These are phyloP conservation scores for Arabis hirsuta DNA, from an alignment of 345 rosid genomes.

Conservation along the genomic window DNA sequence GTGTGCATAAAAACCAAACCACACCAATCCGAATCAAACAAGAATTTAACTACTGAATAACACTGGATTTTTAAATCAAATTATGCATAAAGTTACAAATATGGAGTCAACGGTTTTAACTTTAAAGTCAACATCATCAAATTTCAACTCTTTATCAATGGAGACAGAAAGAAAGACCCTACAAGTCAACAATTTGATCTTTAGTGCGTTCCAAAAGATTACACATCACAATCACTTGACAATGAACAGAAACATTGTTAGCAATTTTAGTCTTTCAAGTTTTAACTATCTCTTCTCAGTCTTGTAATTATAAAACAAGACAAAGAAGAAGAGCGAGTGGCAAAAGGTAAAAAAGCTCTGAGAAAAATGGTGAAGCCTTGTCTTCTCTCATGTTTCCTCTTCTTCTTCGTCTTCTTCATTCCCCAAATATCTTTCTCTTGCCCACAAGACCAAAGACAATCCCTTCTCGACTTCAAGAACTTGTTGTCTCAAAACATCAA, in stretches of 20 bases:
- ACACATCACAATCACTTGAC: conserved; percentile 1
- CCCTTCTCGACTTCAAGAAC: conserved; percentile 39
- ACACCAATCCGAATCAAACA: too few relatives aligned
- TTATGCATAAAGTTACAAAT: neutral
- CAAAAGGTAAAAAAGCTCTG: conserved; percentile 14
- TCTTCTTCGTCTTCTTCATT: conserved; percentile 17
- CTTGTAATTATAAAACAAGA: neutral
- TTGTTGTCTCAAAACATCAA: conserved; percentile 1
- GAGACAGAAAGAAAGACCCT: neutral
- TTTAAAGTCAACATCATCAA: neutral
- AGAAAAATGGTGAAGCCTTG: conserved; percentile 21
- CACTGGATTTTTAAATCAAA: too few relatives aligned
- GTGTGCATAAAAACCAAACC: too few relatives aligned
- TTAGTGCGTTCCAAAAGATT: conserved; percentile 18
- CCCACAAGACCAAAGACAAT: conserved; percentile 28
- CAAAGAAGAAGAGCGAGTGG: neutral
- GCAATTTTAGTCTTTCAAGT: neutral
- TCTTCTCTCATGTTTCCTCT: conserved; percentile 17
- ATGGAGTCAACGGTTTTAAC: neutral
- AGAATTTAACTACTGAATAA: too few relatives aligned
- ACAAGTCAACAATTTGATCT: neutral
- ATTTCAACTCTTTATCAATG: neutral
- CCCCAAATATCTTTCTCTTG: conserved; percentile 29
- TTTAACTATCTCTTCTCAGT: neutral
- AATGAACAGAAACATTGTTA: conserved; percentile 8